Base-by-base conservation (phyloP, 768 basidiomycete species). In the Lactarius vividus region DNA sequence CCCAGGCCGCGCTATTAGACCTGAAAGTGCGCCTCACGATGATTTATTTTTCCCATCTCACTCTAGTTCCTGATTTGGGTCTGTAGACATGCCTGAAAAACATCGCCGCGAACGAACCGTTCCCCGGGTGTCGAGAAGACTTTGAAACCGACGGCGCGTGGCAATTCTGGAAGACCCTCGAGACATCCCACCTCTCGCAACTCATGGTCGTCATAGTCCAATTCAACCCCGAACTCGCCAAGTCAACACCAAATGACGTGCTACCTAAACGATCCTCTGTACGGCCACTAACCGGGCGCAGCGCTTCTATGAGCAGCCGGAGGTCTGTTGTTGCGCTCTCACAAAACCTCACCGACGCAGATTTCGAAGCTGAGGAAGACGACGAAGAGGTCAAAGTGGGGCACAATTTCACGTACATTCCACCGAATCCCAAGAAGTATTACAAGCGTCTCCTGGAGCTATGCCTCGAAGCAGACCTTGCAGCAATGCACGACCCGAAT, bases 341-440 rank as follows among this genome's bases (percentile, higher is more conserved):
- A 61, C 64, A 68, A 73, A 58, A 69, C 77, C 63, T 70, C 76
- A 23, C 69, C 67, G 44, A 74, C 37, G 71, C 75, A 2, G 80
- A 81, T 37, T 70, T 70, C 13, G 74, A 78, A 15, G 75, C 74
- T 29, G 79, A 79, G 8, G 82, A 82, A 7, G 84, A 76, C 11
- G 89, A 91, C 68, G 90, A 91, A 13, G 88, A 91, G 56, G 80
- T 91, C 52, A 84, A 83, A 39, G 84, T 85, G 54, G 89, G 89
- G 31, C 86, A 88, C 69, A 80, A 88, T 71, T 97, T 95, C 79
- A 92, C 91, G 0, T 97, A 85, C 74, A 94, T 98, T 66, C 96
- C 96, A 3, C 87, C 93, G 18, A 92, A 91, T 73, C 91, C 96
- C 8, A 86, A 85, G 76, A 87, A 85, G 71, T 92, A 84, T 75